Percentiles rank a stretch among this genome's conserved stretches.
Evolutionary conservation across 768 basidiomycete genomes (phyloP).

Genomic region (Infundibulicybe gibba): DNA sequence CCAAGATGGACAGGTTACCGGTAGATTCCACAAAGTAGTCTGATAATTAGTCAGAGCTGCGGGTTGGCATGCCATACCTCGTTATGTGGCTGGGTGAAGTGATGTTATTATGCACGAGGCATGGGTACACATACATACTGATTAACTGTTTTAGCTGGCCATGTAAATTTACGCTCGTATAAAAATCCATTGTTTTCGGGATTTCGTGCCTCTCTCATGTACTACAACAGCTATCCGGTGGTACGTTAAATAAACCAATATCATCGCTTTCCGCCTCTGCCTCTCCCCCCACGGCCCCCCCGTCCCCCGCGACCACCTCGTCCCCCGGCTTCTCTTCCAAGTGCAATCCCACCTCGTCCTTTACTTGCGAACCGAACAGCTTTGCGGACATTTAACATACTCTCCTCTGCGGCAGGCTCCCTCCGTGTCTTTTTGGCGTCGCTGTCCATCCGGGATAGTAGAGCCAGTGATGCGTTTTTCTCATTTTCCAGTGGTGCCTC

Average conservation of each 20-base stretch:
- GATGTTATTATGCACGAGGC: no score
- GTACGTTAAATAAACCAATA: background rate
- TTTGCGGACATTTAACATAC: slow-evolving; percentile 82
- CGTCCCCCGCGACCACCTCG: slow-evolving; percentile 22
- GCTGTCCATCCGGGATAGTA: slow-evolving; percentile 77
- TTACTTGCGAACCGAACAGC: slow-evolving; percentile 77
- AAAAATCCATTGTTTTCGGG: no score
- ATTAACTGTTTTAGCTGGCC: no score
- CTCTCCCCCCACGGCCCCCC: slow-evolving; percentile 18
- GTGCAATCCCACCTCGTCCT: slow-evolving; percentile 58
- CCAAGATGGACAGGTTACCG: slow-evolving; percentile 44
- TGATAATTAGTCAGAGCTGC: no score
- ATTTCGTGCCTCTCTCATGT: no score
- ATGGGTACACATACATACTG: no score
- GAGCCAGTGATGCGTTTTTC: slow-evolving; percentile 65
- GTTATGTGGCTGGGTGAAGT: no score
- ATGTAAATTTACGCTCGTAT: no score
- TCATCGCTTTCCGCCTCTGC: slow-evolving; percentile 19
- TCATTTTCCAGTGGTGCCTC: slow-evolving; percentile 66
- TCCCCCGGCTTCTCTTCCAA: slow-evolving; percentile 44
- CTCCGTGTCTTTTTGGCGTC: slow-evolving; percentile 61
- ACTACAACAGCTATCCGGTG: no score
- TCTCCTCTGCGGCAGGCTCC: slow-evolving; percentile 40
- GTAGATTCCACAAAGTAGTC: slow-evolving; percentile 34
- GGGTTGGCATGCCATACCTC: no score